phyloP scores from a whole-genome alignment of 192 early-diverging fungal genomes.

The Ambispora gerdemannii region DNA sequence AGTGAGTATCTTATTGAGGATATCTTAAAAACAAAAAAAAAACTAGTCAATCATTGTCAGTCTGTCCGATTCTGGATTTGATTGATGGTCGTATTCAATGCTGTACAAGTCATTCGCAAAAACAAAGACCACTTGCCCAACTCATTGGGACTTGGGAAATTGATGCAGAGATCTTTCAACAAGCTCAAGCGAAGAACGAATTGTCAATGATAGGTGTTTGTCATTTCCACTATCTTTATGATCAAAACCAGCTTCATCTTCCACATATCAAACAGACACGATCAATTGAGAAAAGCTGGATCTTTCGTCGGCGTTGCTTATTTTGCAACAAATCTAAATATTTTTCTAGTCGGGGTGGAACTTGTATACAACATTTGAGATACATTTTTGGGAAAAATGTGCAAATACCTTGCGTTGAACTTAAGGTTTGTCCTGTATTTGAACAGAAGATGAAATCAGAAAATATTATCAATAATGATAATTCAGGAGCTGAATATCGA shows the following conservation, averaged over 20 bases:
- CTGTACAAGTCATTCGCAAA: not conserved
- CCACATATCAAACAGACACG: not conserved
- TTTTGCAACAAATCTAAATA: constrained; percentile 5
- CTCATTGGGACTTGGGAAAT: not conserved
- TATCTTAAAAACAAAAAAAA: not conserved
- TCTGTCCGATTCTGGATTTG: not conserved
- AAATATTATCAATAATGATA: not conserved
- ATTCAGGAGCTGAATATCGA: not conserved
- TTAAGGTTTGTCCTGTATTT: constrained; percentile 1
- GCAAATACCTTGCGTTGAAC: not conserved
- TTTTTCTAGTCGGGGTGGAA: not conserved
- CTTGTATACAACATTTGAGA: not conserved
- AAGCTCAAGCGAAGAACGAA: not conserved
- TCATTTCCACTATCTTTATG: not conserved
- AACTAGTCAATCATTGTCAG: not conserved
- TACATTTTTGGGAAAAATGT: constrained; percentile 9
- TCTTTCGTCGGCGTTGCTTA: not conserved
- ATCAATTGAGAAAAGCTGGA: constrained; percentile 2
- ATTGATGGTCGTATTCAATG: not conserved
- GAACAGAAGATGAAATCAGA: constrained; percentile 1
- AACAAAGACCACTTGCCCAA: not conserved
- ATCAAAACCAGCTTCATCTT: not conserved
- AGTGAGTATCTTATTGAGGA: no score
- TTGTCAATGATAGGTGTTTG: not conserved
- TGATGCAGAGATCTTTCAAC: not conserved